Percentiles rank a stretch among this genome's conserved stretches.
phyloP scores from a whole-genome alignment of 768 basidiomycete species.

The Dentipellis fragilis region DNA sequence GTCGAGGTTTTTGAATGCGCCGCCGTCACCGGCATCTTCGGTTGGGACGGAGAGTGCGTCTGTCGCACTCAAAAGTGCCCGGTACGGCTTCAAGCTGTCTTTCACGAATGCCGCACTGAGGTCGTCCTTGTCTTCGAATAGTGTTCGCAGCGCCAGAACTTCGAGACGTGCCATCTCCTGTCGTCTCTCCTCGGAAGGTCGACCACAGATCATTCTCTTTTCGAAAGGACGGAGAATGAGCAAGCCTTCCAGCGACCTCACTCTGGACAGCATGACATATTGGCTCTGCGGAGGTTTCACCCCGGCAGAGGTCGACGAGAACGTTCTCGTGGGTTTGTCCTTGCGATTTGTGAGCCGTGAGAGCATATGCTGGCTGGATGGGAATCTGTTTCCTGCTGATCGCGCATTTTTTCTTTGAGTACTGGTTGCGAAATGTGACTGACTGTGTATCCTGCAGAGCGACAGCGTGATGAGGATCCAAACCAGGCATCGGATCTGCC shows the following conservation, averaged over 20 bases:
- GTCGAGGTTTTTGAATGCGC: too few species aligned
- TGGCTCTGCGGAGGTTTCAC: slow-evolving; percentile 25
- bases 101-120: too few species aligned
- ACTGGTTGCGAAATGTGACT: slow-evolving; percentile 14
- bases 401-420: slow-evolving; percentile 7
- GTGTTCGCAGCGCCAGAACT: background rate
- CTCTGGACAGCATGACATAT: slow-evolving; percentile 28
- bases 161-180: background rate
- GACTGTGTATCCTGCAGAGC: slow-evolving; percentile 17
- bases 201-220: slow-evolving; percentile 4
- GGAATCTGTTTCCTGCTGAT: slow-evolving; percentile 26
- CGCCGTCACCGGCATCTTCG: too few species aligned
- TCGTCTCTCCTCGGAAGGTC: background rate
- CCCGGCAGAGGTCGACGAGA: slow-evolving; percentile 24
- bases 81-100: too few species aligned
- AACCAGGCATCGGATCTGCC: slow-evolving; percentile 8
- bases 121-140: too few species aligned
- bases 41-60: too few species aligned
- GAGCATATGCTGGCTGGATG: slow-evolving; percentile 26
- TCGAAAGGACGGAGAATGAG: slow-evolving; percentile 21
- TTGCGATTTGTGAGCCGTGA: slow-evolving; percentile 32
- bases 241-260: slow-evolving; percentile 20
- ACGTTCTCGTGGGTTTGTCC: slow-evolving; percentile 23
- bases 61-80: too few species aligned
- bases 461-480: slow-evolving; percentile 12